A percentile compares a stretch with the other conserved stretches of the same genome.
These are phyloP conservation scores for Lichtheimia ornata DNA, from an alignment of 371 early-diverging fungal species.

Conservation along the genomic window DNA sequence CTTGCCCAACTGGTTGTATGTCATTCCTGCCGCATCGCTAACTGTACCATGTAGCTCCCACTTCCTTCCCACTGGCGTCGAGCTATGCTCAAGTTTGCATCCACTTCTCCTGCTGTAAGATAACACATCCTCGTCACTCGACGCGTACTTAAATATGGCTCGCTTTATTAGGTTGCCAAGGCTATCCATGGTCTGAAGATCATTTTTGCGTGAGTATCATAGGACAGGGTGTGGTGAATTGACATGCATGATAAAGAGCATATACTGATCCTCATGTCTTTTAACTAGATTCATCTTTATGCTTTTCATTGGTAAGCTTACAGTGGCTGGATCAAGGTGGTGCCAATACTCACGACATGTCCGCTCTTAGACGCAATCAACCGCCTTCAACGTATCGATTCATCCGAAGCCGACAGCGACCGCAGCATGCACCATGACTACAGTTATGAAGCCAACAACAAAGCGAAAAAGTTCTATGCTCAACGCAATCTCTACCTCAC, in stretches of 20 bases:
- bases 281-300: conserved; percentile 61
- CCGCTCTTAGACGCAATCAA: conserved; percentile 62
- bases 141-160: no score
- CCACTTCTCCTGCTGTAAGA: conserved; percentile 49
- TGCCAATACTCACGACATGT: not conserved
- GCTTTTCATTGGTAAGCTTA: conserved; percentile 58
- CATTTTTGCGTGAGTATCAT: conserved; percentile 56
- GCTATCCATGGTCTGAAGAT: conserved; percentile 58
- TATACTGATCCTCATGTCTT: not conserved
- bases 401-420: conserved; percentile 30
- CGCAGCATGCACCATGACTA: conserved; percentile 39
- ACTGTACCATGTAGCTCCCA: conserved; percentile 43
- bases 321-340: not conserved
- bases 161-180: conserved; percentile 35
- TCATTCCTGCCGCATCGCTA: no score
- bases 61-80: conserved; percentile 64
- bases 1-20: not conserved
- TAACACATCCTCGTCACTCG: no score
- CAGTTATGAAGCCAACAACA: conserved; percentile 61
- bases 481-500: conserved; percentile 91
- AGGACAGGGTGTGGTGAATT: not conserved
- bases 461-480: conserved; percentile 81
- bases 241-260: no score
- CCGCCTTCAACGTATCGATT: conserved; percentile 62
- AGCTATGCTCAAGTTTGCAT: conserved; percentile 52